A percentile compares a stretch with the other conserved stretches of the same genome.
phyloP scores from a whole-genome alignment of 2,329 filamentous ascomycete species.

The Fusarium ambrosium region DNA sequence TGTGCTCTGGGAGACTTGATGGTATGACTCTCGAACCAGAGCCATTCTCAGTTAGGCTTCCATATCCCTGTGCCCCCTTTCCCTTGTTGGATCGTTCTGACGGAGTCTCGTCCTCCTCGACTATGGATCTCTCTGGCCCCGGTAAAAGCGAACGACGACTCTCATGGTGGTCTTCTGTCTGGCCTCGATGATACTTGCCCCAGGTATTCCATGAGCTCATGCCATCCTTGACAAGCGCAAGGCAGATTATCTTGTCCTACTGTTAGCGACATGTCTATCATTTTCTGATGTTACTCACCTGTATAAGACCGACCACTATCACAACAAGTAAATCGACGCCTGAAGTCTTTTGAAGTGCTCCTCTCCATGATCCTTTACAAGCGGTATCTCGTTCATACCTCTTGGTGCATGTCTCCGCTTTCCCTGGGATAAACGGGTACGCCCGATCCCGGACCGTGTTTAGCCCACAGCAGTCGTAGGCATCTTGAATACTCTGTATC shows the following conservation, averaged over 20 bases:
- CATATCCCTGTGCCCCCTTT: slow-evolving; percentile 33
- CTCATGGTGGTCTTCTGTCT: slow-evolving; percentile 27
- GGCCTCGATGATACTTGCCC: slow-evolving; percentile 20
- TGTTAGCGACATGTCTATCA: neutral
- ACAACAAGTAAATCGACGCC: slow-evolving; percentile 69
- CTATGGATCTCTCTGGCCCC: slow-evolving; percentile 44
- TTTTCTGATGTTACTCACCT: slow-evolving; percentile 58
- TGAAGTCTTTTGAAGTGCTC: slow-evolving; percentile 65
- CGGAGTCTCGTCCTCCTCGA: slow-evolving; percentile 41
- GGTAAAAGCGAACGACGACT: slow-evolving; percentile 45
- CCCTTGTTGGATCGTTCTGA: slow-evolving; percentile 20
- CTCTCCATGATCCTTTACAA: slow-evolving; percentile 70
- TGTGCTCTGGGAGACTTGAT: slow-evolving; percentile 42
- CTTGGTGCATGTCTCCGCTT: slow-evolving; percentile 57
- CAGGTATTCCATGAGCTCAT: slow-evolving; percentile 50
- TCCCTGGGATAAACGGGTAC: slow-evolving; percentile 68
- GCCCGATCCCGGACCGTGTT: slow-evolving; percentile 69
- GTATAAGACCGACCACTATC: slow-evolving; percentile 65
- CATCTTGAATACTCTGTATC: slow-evolving; percentile 74
- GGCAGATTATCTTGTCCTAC: slow-evolving; percentile 46
- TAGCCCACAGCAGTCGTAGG: slow-evolving; percentile 76
- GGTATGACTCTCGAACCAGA: slow-evolving; percentile 46
- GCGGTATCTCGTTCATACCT: slow-evolving; percentile 60
- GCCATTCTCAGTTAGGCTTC: slow-evolving; percentile 30
- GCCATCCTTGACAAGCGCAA: slow-evolving; percentile 49